Base-by-base conservation (phyloP, 23 red algal species). In the Gracilaria gracilis region DNA sequence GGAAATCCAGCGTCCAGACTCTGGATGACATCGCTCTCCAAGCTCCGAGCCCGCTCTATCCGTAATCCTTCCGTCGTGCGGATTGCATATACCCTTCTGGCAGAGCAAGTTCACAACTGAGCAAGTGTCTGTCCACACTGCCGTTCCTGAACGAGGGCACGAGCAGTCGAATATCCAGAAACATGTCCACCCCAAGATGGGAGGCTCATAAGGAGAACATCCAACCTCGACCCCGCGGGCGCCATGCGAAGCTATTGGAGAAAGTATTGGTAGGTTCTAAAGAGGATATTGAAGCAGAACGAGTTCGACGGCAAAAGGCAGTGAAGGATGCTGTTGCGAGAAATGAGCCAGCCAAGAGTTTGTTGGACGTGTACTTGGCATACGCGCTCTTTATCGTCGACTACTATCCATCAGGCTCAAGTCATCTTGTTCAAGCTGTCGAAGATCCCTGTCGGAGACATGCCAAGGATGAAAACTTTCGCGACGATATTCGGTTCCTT, bases 201-300 rank as follows among this genome's bases (percentile, higher is more conserved):
- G 92, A 94, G 64, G 66, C 92, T 15, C 75, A 83, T 25, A 94
- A 94, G 83, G 92, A 94, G 59, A 94, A 94, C 62, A 83, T 94
- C n/a, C 54, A 51, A 46, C 92, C 92, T 36, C 72, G 87, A 0
- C 53, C 57, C 6, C 82, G 71, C 2, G 92, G 92, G 15, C 92
- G 92, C 61, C 58, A 67, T 70, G 64, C 49, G 24, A 58, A 76
- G 67, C 32, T 82, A 17, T 74, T 94, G 21, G 49, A 94, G 51
- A 64, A 67, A 21, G 92, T 50, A 9, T 64, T 94, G 24, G 69
- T 62, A 0, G 81, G 38, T 2, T 48, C 62, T 6, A 75, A 88
- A 25, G 32, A 64, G 3, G 85, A 78, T 46, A 65, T 62, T 12
- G 74, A 88, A 32, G 46, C 67, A 53, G 85, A 82, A 44, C 72